Evolutionary conservation across 495 filamentous ascomycete genomes (phyloP).

Genomic region (Saxophila tyrrhenica): DNA sequence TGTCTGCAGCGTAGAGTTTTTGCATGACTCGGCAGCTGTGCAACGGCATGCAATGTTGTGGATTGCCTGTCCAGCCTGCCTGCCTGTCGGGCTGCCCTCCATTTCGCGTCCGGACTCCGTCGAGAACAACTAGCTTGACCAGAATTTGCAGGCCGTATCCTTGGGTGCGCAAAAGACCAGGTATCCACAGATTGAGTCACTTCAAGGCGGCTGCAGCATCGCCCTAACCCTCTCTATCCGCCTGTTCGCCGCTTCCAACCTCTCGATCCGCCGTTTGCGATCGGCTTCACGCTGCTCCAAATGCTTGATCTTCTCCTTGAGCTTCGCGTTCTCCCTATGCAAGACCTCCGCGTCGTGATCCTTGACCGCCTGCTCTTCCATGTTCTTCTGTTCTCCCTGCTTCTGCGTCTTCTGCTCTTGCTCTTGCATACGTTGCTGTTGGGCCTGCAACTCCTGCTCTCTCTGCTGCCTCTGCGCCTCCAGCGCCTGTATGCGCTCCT

Average conservation of each 20-base stretch:
- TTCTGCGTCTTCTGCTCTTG: too few species aligned
- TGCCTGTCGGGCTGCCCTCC: too few species aligned
- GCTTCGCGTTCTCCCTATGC: conserved; percentile 59
- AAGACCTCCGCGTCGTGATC: conserved; percentile 63
- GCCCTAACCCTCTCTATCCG: conserved; percentile 57
- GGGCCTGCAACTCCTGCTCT: conserved; percentile 61
- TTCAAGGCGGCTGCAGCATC: conserved; percentile 37
- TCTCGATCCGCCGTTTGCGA: conserved; percentile 56
- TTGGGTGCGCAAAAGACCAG: too few species aligned
- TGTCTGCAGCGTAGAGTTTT: too few species aligned
- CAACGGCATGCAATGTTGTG: too few species aligned
- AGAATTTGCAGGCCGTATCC: too few species aligned
- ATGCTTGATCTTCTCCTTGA: conserved; percentile 58
- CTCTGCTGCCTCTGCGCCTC: conserved; percentile 41
- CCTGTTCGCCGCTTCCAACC: conserved; percentile 34
- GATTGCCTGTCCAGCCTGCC: too few species aligned
- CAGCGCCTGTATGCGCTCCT: conserved; percentile 53
- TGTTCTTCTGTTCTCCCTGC: conserved; percentile 30
- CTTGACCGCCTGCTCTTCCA: conserved; percentile 39
- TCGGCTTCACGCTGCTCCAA: conserved; percentile 69
- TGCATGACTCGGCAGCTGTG: too few species aligned
- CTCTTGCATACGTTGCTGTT: too few species aligned
- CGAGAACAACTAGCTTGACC: too few species aligned
- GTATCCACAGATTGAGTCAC: too few species aligned
- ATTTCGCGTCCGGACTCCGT: too few species aligned